A percentile compares a stretch with the other conserved stretches of the same genome.
phyloP scores from a whole-genome alignment of 768 basidiomycete species.

The Kwoniella dejecticola region DNA sequence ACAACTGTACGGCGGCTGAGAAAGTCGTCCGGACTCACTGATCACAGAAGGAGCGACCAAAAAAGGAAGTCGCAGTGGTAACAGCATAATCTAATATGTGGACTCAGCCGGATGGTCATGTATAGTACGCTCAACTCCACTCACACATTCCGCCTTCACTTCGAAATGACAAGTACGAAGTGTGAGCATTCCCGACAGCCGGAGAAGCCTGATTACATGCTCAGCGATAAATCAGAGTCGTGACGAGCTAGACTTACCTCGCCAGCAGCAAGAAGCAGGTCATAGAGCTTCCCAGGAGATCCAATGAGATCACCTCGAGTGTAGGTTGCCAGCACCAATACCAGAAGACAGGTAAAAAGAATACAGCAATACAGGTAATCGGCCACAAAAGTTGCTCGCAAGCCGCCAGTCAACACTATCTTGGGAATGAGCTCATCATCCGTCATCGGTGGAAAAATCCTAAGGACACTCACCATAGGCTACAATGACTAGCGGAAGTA shows the following conservation, averaged over 20 bases:
- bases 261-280: slow-evolving; percentile 8
- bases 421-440: neutral
- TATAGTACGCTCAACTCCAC: too few relatives aligned
- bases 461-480: slow-evolving; percentile 16
- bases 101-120: neutral
- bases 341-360: slow-evolving; percentile 10
- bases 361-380: slow-evolving; percentile 18
- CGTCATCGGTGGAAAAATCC: too few relatives aligned
- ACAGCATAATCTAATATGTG: slow-evolving; percentile 5
- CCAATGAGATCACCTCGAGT: slow-evolving; percentile 15
- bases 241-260: neutral
- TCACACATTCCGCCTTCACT: slow-evolving; percentile 16
- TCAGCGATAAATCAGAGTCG: neutral
- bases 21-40: neutral
- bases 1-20: neutral
- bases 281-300: slow-evolving; percentile 18
- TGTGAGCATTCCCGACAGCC: slow-evolving; percentile 7
- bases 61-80: slow-evolving; percentile 13
- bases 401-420: slow-evolving; percentile 10
- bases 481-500: slow-evolving; percentile 19
- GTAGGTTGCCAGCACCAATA: slow-evolving; percentile 11
- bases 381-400: slow-evolving; percentile 17
- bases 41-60: slow-evolving; percentile 12
- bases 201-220: neutral
- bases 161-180: slow-evolving; percentile 12